These are phyloP conservation scores for Colletotrichum chlorophyti DNA, from an alignment of 2,329 filamentous ascomycete species.

Conservation along the genomic window DNA sequence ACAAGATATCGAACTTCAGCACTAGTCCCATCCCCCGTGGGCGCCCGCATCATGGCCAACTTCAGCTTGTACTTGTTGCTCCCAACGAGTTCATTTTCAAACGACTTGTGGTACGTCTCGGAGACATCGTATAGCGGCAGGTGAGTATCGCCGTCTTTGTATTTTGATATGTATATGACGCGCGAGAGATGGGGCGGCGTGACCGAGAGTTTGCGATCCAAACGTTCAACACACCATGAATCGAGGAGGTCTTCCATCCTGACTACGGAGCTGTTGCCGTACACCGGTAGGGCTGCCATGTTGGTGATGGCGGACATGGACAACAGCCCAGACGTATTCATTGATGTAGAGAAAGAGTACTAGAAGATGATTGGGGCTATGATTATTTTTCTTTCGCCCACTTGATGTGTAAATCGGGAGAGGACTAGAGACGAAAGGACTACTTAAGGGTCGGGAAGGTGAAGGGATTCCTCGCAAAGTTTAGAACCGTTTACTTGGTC, in stretches of 20 bases:
- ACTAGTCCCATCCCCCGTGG: conserved; percentile 25
- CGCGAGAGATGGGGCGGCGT: conserved; percentile 25
- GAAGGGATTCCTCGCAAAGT: too few relatives aligned
- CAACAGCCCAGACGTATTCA: background rate
- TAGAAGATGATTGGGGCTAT: too few relatives aligned
- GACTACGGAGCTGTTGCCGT: background rate
- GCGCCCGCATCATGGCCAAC: conserved; percentile 22
- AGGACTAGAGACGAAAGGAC: too few relatives aligned
- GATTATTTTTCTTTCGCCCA: too few relatives aligned
- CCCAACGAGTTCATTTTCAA: conserved; percentile 13
- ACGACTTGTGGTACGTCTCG: conserved; percentile 4
- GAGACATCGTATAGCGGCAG: conserved; percentile 29
- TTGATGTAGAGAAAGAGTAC: background rate
- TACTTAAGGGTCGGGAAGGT: too few relatives aligned
- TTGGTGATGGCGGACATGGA: background rate
- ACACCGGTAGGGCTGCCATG: conserved; percentile 8
- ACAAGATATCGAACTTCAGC: conserved; percentile 26
- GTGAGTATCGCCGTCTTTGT: conserved; percentile 12
- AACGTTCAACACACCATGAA: background rate
- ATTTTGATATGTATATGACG: conserved; percentile 22
- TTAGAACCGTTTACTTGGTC: too few relatives aligned
- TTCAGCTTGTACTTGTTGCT: conserved; percentile 25
- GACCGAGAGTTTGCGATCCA: conserved; percentile 6
- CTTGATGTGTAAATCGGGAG: too few relatives aligned
- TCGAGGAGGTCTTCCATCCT: background rate